Evolutionary conservation across 2,329 filamentous ascomycete genomes (phyloP), one percentile per base, ranked within the genome.

Genomic region (Fusarium palustre): DNA sequence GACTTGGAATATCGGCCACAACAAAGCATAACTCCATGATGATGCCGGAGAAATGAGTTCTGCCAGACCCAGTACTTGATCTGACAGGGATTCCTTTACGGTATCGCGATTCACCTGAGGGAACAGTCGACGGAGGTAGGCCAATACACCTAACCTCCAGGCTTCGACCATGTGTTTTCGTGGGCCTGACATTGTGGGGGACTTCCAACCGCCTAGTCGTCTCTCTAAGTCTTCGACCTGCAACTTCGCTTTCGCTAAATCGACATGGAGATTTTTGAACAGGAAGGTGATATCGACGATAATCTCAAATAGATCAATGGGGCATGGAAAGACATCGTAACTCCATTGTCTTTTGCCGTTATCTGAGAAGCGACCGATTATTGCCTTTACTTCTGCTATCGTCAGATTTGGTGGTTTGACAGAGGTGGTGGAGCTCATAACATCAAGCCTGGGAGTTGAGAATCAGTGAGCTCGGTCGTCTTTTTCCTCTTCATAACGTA

Each of bases 281-380:
- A 65, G 46, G 6, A 58, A 43, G 0, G 52, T 48, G 1, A n/a
- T 34, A 10, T 65, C 46, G 15, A 24, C 20, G 1, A 64, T 56
- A 3, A 64, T 64, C n/a, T 65, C 59, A 20, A 65, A 65, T 1
- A 65, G n/a, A 4, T 64, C 62, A 3, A 64, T 43, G 1, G 62
- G 62, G 0, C 62, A 65, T 0, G 62, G 62, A 12, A 65, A 65
- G 3, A 65, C 62, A 25, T 65, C 59, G 10, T 64, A 65, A 6
- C 59, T 53, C 62, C 62, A 65, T 20, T 48, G 34, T 1, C 62
- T 47, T 6, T 4, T 20, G 1, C 4, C 20, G 1, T 64, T 25
- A 2, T 7, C 9, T 1, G 34, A 25, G 6, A 43, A 20, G 1
- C 41, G 59, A 2, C 59, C 12, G 0, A 58, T 48, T 3, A 46